Evolutionary conservation across 805 yeast genomes (phyloP).

Genomic region (Pichia cabralensis): DNA sequence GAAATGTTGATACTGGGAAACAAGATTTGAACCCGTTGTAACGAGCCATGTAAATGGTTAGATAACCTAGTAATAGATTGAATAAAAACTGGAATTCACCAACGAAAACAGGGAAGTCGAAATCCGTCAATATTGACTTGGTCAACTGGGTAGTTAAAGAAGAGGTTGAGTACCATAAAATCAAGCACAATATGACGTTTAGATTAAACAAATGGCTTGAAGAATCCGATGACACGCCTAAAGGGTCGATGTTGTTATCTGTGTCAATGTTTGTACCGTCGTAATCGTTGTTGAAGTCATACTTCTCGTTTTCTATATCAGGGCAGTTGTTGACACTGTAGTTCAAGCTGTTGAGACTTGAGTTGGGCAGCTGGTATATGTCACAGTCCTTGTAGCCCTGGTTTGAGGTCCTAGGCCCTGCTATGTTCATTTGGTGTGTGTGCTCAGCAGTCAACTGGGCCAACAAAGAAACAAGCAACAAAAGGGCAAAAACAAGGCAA

Average conservation of each 20-base stretch:
- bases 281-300: no score
- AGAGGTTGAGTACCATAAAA: conserved; percentile 53
- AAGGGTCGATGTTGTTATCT: no score
- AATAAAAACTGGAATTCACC: conserved; percentile 55
- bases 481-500: not conserved
- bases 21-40: conserved; percentile 9
- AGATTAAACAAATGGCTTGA: conserved; percentile 4
- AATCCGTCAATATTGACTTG: conserved; percentile 41
- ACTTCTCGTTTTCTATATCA: no score
- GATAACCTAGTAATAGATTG: conserved; percentile 28
- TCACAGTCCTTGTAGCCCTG: no score
- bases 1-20: conserved; percentile 51
- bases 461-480: not conserved
- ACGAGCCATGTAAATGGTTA: conserved; percentile 8
- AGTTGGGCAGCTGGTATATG: no score
- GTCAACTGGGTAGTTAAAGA: conserved; percentile 59
- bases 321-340: no score
- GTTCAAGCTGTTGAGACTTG: no score
- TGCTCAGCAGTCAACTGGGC: no score
- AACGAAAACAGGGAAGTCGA: conserved; percentile 52
- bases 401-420: no score
- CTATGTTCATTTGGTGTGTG: no score
- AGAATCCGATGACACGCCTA: no score
- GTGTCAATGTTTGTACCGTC: no score
- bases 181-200: not conserved